phyloP scores from a whole-genome alignment of 805 yeast species.

The Myxozyma kluyveri region DNA sequence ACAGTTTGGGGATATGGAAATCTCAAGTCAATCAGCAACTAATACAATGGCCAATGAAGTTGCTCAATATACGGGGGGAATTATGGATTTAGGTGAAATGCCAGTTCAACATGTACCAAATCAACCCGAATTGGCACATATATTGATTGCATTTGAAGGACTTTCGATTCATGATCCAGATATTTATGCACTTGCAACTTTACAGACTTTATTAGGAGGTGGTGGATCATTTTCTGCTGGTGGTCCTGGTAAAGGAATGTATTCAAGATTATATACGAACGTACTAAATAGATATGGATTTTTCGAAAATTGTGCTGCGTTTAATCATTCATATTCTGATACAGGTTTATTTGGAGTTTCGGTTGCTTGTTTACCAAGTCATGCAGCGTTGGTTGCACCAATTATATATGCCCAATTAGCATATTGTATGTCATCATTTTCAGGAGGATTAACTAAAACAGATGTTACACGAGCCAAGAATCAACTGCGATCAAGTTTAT shows the following conservation, averaged over 20 bases:
- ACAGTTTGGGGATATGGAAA: slow-evolving; percentile 62
- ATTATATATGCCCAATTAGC: slow-evolving; percentile 66
- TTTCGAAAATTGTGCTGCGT: slow-evolving; percentile 82
- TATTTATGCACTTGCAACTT: slow-evolving; percentile 82
- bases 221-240: slow-evolving; percentile 98
- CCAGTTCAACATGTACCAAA: slow-evolving; percentile 24
- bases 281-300: slow-evolving; percentile 89
- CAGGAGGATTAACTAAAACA: slow-evolving; percentile 52
- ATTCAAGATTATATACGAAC: slow-evolving; percentile 85
- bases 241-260: slow-evolving; percentile 99
- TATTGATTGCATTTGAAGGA: slow-evolving; percentile 87
- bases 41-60: slow-evolving; percentile 32
- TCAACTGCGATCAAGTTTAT: slow-evolving; percentile 78
- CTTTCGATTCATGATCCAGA: slow-evolving; percentile 79
- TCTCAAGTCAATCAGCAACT: slow-evolving; percentile 13
- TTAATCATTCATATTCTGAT: slow-evolving; percentile 86
- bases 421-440: slow-evolving; percentile 19
- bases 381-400: slow-evolving; percentile 79
- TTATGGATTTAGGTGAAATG: slow-evolving; percentile 21
- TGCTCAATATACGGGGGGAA: slow-evolving; percentile 62
- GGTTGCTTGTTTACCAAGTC: slow-evolving; percentile 78
- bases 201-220: slow-evolving; percentile 90
- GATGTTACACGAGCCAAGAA: slow-evolving; percentile 90
- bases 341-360: slow-evolving; percentile 90
- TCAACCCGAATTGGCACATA: slow-evolving; percentile 76